phyloP scores from a whole-genome alignment of 78 protist species.

The Chrysochromulina parva region DNA sequence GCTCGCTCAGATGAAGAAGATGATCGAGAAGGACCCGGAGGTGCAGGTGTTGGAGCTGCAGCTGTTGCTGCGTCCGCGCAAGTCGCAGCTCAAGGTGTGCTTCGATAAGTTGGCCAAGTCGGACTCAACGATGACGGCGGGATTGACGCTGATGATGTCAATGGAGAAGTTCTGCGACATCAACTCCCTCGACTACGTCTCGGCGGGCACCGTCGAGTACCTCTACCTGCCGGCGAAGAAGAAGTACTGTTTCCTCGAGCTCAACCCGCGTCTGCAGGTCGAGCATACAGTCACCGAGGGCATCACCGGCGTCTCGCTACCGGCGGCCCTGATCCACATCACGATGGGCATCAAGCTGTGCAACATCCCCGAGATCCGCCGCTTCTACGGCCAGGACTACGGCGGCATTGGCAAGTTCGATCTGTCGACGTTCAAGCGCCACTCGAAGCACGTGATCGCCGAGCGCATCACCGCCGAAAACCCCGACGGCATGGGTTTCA shows the following conservation, averaged over 20 bases:
- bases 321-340: conserved; percentile 90
- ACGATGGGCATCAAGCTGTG: conserved; percentile 95
- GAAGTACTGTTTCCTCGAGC: conserved; percentile 76
- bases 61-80: too few species aligned
- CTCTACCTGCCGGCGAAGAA: not conserved
- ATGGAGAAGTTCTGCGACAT: too few species aligned
- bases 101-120: too few species aligned
- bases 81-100: too few species aligned
- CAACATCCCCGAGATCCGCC: conserved; percentile 86
- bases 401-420: conserved; percentile 47
- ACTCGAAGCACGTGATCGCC: conserved; percentile 85
- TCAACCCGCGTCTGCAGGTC: conserved; percentile 36
- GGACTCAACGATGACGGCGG: too few species aligned
- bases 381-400: conserved; percentile 44
- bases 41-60: too few species aligned
- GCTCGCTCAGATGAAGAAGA: too few species aligned
- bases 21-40: too few species aligned
- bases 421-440: conserved; percentile 42
- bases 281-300: conserved; percentile 88
- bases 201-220: too few species aligned
- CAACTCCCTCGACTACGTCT: too few species aligned
- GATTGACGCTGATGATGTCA: too few species aligned
- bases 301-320: conserved; percentile 80
- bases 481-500: conserved; percentile 75
- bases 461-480: conserved; percentile 95